Evolutionary conservation across 2,329 filamentous ascomycete genomes (phyloP).

Genomic region (Fusarium staphyleae): DNA sequence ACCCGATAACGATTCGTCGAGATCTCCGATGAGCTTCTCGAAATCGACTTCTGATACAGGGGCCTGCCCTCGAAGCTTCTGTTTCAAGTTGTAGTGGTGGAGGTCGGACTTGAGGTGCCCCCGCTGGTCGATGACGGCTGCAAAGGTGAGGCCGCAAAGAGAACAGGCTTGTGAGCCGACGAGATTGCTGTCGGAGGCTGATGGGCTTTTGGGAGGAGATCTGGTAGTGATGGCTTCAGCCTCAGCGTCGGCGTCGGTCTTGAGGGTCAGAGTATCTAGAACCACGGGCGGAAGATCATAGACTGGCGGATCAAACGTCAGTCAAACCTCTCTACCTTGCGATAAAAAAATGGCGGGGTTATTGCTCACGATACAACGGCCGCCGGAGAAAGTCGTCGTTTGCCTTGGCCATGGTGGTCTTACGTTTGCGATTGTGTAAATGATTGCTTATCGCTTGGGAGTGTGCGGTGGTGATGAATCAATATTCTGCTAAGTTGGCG

Average conservation of each 20-base stretch:
- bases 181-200: constrained; percentile 48
- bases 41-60: constrained; percentile 84
- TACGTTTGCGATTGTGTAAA: not conserved
- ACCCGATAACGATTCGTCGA: constrained; percentile 92
- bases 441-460: not conserved
- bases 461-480: not conserved
- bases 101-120: constrained; percentile 88
- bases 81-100: constrained; percentile 94
- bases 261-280: constrained; percentile 68
- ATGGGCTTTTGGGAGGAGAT: constrained; percentile 38
- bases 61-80: constrained; percentile 77
- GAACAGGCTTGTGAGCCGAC: constrained; percentile 78
- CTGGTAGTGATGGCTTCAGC: constrained; percentile 32
- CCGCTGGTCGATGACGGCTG: constrained; percentile 79
- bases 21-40: constrained; percentile 80
- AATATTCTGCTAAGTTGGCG: not conserved
- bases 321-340: constrained; percentile 8
- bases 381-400: constrained; percentile 57
- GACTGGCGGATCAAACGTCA: constrained; percentile 56
- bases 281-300: constrained; percentile 84
- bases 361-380: constrained; percentile 58
- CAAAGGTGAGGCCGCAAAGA: constrained; percentile 77
- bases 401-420: constrained; percentile 48
- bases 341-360: constrained; percentile 19
- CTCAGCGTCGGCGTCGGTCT: constrained; percentile 44